Percentiles rank a stretch among this genome's conserved stretches.
Conservation (phyloP, 805 yeast species). For the Candida nemodendra region DNA sequence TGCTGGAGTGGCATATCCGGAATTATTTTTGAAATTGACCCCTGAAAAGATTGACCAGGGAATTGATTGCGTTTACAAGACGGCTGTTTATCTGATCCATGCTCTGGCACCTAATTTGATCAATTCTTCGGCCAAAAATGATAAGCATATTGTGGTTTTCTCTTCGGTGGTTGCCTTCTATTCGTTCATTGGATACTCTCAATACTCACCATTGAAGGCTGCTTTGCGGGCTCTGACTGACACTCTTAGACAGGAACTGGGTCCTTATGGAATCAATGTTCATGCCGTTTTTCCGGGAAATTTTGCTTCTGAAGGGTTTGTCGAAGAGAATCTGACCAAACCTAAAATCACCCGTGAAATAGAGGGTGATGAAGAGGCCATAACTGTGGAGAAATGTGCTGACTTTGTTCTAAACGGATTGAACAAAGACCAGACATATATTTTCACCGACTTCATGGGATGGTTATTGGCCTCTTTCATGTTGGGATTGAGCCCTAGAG, state of each 20-base stretch:
- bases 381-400: conserved; percentile 66
- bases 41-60: conserved; percentile 60
- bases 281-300: conserved; percentile 85
- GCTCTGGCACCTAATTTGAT: conserved; percentile 47
- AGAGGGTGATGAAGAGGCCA: conserved; percentile 81
- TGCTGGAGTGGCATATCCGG: conserved; percentile 85
- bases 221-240: conserved; percentile 77
- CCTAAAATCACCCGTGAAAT: conserved; percentile 79
- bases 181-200: conserved; percentile 88
- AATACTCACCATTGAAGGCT: conserved; percentile 86
- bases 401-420: conserved; percentile 54
- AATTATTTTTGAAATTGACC: conserved; percentile 67
- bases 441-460: conserved; percentile 82
- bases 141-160: conserved; percentile 56
- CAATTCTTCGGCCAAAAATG: conserved; percentile 6
- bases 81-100: conserved; percentile 72
- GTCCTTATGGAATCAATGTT: conserved; percentile 65
- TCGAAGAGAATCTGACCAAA: conserved; percentile 76
- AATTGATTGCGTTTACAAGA: conserved; percentile 64
- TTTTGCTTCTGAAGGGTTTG: conserved; percentile 84
- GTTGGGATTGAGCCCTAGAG: conserved; percentile 70
- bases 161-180: conserved; percentile 81
- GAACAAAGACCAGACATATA: conserved; percentile 63
- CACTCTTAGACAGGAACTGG: conserved; percentile 76
- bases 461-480: conserved; percentile 71